These are phyloP conservation scores for Sphagnum tenellum DNA, from an alignment of 225 moss, liverwort and hornwort species.

Conservation along the genomic window DNA sequence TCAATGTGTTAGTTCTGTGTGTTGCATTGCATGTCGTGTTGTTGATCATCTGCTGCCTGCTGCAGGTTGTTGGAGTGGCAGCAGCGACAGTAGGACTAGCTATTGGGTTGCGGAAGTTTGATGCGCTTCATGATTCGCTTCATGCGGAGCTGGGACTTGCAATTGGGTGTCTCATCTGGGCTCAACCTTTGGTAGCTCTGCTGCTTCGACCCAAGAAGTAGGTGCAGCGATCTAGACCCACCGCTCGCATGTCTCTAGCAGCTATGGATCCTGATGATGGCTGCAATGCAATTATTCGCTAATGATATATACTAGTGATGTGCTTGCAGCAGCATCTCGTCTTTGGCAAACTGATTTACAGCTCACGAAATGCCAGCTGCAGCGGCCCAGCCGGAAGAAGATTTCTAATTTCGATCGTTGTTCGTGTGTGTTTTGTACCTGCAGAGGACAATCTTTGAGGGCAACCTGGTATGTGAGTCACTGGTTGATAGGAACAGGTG, in stretches of 20 bases:
- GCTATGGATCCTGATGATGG: no score
- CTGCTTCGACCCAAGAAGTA: slow-evolving; percentile 17
- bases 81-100: slow-evolving; percentile 2
- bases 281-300: no score
- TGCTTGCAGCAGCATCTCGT: no score
- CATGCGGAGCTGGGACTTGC: slow-evolving; percentile 14
- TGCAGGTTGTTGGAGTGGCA: slow-evolving; percentile 6
- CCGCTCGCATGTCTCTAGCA: no score
- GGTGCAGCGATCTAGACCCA: not conserved
- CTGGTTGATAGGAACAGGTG: slow-evolving; percentile 24
- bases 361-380: no score
- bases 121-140: not conserved
- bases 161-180: slow-evolving; percentile 9
- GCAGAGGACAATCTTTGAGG: slow-evolving; percentile 8
- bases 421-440: not conserved
- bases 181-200: slow-evolving; percentile 17
- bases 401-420: not conserved
- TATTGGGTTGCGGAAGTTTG: slow-evolving; percentile 17
- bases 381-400: no score
- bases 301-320: no score
- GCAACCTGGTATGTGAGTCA: slow-evolving; percentile 15
- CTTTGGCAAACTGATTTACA: no score
- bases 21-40: no score
- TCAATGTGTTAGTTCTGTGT: no score
- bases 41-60: not conserved